Evolutionary conservation across 2,329 filamentous ascomycete species (phyloP).

Genomic region (Nakataea oryzae): DNA sequence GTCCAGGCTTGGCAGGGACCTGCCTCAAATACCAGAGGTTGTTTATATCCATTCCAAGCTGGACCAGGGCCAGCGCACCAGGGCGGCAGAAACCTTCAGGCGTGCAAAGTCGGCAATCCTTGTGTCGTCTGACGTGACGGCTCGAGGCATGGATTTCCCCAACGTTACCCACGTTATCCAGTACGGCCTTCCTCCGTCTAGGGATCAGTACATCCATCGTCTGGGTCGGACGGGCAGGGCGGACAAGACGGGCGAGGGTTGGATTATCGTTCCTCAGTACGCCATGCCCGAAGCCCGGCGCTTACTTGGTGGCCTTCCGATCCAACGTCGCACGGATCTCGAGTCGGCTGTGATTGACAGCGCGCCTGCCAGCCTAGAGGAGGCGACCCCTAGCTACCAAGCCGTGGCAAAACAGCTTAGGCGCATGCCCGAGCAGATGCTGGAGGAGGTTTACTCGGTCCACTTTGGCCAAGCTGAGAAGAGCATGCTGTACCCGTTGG

Average conservation of each 20-base stretch:
- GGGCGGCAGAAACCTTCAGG: slow-evolving; percentile 63
- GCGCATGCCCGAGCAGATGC: slow-evolving; percentile 25
- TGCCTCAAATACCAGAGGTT: slow-evolving; percentile 26
- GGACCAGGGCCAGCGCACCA: slow-evolving; percentile 57
- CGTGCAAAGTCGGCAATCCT: slow-evolving; percentile 50
- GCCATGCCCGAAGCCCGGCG: slow-evolving; percentile 38
- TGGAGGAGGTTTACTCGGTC: slow-evolving; percentile 42
- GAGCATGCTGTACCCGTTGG: slow-evolving; percentile 25
- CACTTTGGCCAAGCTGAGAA: slow-evolving; percentile 36
- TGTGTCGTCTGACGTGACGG: slow-evolving; percentile 71
- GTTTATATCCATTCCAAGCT: slow-evolving; percentile 72
- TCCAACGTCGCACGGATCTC: slow-evolving; percentile 43
- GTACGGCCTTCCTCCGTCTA: slow-evolving; percentile 38
- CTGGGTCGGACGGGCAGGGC: slow-evolving; percentile 63
- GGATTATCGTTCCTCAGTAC: slow-evolving; percentile 48
- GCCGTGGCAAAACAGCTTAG: slow-evolving; percentile 17
- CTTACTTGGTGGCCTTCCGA: slow-evolving; percentile 48
- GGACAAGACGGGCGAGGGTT: slow-evolving; percentile 62
- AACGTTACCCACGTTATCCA: slow-evolving; percentile 53
- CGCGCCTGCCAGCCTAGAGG: slow-evolving; percentile 31
- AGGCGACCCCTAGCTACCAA: not conserved
- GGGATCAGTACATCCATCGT: slow-evolving; percentile 52
- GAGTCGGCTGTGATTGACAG: slow-evolving; percentile 31
- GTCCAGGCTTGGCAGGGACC: slow-evolving; percentile 32
- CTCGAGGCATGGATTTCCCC: slow-evolving; percentile 62